A percentile compares a stretch with the other conserved stretches of the same genome.
Conservation (phyloP, 768 basidiomycete genomes). For the Phanerochaete sordida region DNA sequence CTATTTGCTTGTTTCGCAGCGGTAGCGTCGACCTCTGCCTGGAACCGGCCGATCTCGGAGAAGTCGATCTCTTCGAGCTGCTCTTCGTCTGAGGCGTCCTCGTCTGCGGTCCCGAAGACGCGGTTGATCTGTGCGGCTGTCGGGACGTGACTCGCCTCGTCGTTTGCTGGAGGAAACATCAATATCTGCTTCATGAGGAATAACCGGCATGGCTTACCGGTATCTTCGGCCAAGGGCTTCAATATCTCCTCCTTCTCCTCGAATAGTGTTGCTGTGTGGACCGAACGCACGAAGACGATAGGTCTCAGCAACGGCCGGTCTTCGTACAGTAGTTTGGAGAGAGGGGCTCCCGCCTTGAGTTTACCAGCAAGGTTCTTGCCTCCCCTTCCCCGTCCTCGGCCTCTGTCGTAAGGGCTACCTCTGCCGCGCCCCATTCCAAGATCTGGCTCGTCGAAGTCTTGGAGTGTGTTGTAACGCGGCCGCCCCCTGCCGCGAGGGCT, state of each 20-base stretch:
- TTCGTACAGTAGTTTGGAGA: slow-evolving; percentile 53
- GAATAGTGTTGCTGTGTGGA: slow-evolving; percentile 49
- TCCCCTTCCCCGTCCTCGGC: slow-evolving; percentile 20
- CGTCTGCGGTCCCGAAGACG: slow-evolving; percentile 47
- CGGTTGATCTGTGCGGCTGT: slow-evolving; percentile 66
- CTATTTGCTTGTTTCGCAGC: slow-evolving; percentile 3
- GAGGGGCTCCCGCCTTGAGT: slow-evolving; percentile 39
- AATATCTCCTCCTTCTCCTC: slow-evolving; percentile 57
- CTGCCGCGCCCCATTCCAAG: slow-evolving; percentile 11
- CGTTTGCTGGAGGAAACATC: slow-evolving; percentile 34
- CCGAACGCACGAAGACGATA: slow-evolving; percentile 63
- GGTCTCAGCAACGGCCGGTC: slow-evolving; percentile 66
- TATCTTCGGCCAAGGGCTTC: slow-evolving; percentile 47
- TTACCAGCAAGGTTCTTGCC: slow-evolving; percentile 23
- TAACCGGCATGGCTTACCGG: slow-evolving; percentile 36
- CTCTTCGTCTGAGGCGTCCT: slow-evolving; percentile 14
- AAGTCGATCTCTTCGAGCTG: slow-evolving; percentile 52
- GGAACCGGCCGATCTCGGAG: slow-evolving; percentile 49
- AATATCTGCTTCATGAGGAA: neutral
- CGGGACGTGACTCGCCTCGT: slow-evolving; percentile 54
- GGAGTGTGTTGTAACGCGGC: neutral
- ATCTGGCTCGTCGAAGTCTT: neutral
- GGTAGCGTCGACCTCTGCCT: slow-evolving; percentile 35
- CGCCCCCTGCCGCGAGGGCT: slow-evolving; percentile 25
- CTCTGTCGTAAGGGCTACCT: slow-evolving; percentile 10